Evolutionary conservation across 129 eudicot genomes (phyloP).

Genomic region (Mikania micrantha): DNA sequence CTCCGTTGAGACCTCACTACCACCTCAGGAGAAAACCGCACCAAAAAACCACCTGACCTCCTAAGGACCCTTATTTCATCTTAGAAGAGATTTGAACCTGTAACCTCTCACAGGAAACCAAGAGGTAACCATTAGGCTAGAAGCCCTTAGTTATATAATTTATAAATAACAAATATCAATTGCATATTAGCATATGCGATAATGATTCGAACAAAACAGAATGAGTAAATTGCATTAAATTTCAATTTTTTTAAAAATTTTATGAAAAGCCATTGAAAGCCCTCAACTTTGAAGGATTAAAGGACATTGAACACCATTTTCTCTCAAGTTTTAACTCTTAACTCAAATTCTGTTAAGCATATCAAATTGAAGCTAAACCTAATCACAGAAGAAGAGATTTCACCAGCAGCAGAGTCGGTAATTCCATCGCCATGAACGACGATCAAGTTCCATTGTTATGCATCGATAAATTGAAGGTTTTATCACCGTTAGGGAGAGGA

Average conservation of each 20-base stretch:
- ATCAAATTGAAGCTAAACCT: background rate
- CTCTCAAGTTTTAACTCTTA: too few relatives aligned
- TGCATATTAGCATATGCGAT: conserved; percentile 3
- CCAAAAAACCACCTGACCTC: too few relatives aligned
- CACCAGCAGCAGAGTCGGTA: background rate
- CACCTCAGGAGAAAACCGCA: too few relatives aligned
- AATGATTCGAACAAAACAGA: conserved; percentile 4
- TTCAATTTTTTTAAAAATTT: background rate
- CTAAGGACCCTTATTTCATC: too few relatives aligned
- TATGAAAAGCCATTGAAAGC: background rate
- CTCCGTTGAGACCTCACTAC: too few relatives aligned
- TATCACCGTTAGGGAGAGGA: conserved; percentile 77
- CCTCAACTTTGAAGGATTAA: conserved; percentile 18
- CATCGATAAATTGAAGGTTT: conserved; percentile 32
- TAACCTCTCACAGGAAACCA: too few relatives aligned
- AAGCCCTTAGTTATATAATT: too few relatives aligned
- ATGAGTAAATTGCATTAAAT: background rate
- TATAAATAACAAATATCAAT: too few relatives aligned
- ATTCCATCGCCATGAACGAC: conserved; percentile 32
- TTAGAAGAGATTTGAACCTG: too few relatives aligned
- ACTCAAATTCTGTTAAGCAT: too few relatives aligned
- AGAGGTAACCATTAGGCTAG: too few relatives aligned
- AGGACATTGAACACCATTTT: too few relatives aligned
- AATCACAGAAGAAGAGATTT: background rate
- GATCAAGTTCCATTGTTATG: conserved; percentile 26